Evolutionary conservation across 805 yeast species (phyloP), one percentile per base, ranked within the genome.

Genomic region (Saccharomycopsis sp.): DNA sequence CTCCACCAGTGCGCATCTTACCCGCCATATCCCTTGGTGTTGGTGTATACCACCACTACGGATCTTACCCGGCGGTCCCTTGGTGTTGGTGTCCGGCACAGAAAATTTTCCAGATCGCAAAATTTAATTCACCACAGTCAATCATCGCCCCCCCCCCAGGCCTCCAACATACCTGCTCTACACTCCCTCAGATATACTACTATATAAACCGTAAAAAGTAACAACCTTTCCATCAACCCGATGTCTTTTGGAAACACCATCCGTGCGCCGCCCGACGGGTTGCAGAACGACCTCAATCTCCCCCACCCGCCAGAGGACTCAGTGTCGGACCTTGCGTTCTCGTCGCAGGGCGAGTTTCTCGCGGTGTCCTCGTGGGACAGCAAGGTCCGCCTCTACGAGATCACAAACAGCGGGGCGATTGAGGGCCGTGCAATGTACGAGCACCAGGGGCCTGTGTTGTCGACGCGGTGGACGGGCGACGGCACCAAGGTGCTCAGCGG

Each of bases 301-400:
- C 79, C 81, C 61, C 86, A 87, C 66, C 89, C 92, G 2, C 96
- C 97, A n/a, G 96, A 89, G 62, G 99, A 94, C 70, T 85, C 97
- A 1, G 79, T 94, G 16, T 79, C 91, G 2, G 95, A 89, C 64
- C 70, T 94, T 57, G 76, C 90, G 18, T 94, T 92, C 72, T 88
- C 97, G 12, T 89, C 98, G 15, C 87, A 79, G 63, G 92, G 87
- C 18, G 97, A 94, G 63, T 76, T 83, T 59, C 70, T 94, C 60
- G 82, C 95, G 2, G 94, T 83, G 2, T 80, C 95, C 16, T 85
- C 95, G 16, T 94, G 99, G 99, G 99, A 94, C 72, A 88, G 87
- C 65, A 91, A 90, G 68, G 97, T 90, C 48, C 80, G 98, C 61
- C 85, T 94, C 57, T 94, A 94, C 76, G 98, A 94, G 70, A 83